phyloP scores from a whole-genome alignment of 331 rosid species.

The Rosa hybrid region DNA sequence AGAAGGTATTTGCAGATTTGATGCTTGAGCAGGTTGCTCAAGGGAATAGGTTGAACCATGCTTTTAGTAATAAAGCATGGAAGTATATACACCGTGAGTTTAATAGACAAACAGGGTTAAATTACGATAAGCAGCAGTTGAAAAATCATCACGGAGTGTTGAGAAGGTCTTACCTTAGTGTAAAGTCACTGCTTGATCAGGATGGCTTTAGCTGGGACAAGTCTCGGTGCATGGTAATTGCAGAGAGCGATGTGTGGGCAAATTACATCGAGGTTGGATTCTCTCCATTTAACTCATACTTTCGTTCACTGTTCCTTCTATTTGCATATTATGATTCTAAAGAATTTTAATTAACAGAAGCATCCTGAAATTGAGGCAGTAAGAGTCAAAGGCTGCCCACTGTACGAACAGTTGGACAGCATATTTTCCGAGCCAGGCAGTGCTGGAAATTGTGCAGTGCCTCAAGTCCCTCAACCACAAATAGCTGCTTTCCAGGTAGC shows the following conservation, averaged over 20 bases:
- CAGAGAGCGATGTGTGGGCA: slow-evolving; percentile 15
- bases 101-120: background rate
- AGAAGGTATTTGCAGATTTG: slow-evolving; percentile 15
- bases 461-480: background rate
- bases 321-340: background rate
- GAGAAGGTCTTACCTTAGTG: slow-evolving; percentile 14
- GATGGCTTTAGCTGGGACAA: slow-evolving; percentile 12
- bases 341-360: background rate
- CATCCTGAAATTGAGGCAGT: slow-evolving; percentile 9
- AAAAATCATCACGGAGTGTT: slow-evolving; percentile 4
- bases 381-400: slow-evolving; percentile 14
- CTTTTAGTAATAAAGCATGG: slow-evolving; percentile 11
- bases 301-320: background rate
- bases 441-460: background rate
- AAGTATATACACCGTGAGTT: slow-evolving; percentile 7
- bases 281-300: background rate
- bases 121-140: slow-evolving; percentile 12
- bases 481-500: background rate
- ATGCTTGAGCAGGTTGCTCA: slow-evolving; percentile 12
- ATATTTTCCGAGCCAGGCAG: slow-evolving; percentile 2
- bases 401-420: slow-evolving; percentile 1
- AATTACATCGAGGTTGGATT: slow-evolving; percentile 1
- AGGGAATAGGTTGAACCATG: slow-evolving; percentile 11
- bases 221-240: slow-evolving; percentile 8
- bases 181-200: slow-evolving; percentile 13